Base-by-base conservation (phyloP, 2,329 filamentous ascomycete genomes). In the Diaporthe helianthi region DNA sequence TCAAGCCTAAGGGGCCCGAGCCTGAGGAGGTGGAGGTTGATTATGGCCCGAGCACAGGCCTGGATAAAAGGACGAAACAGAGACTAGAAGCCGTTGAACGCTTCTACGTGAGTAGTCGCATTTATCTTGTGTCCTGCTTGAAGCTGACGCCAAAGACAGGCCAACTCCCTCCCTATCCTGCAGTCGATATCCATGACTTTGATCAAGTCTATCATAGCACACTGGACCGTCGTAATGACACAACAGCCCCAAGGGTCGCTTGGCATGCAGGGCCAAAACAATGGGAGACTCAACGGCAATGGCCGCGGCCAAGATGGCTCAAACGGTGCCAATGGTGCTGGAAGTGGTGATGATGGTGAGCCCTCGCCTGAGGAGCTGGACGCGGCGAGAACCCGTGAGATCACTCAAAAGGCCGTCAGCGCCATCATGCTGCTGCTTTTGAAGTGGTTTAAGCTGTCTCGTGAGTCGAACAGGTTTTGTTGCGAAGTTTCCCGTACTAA, bases 401-500 rank as follows among this genome's bases (percentile, higher is more conserved):
- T 99, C 64, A 92, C 92, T 15, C 89, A 91, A 31, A 98, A 98
- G 80, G 95, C 95, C 0, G 91, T 97, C 26, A 96, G 94, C n/a
- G 94, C 92, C 1, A 92, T 94, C 67, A 82, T 99, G 33, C 83
- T 99, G 33, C 83, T 97, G n/a, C 81, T 98, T 53, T 78, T 98
- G 71, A 99, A 98, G 80, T 99, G 96, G 96, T 91, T 98, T 75
- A 97, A 97, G 78, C 84, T 97, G 66, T 98, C 94, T 69, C 96
- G 93, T 97, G 83, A 84, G 93, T 84, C 3, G 6, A 33, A 12
- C 19, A 24, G 8, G 9, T n/a, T 3, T 19, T 52, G 24, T 15
- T 68, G n/a, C 47, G 47, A n/a, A 41, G 7, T 8, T 29, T 26
- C 17, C 31, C 22, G 67, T 61, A 52, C 72, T 61, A 49, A 41